Evolutionary conservation across 1,139 yeast species (phyloP).

Genomic region (Zygosaccharomyces pseudobailii): DNA sequence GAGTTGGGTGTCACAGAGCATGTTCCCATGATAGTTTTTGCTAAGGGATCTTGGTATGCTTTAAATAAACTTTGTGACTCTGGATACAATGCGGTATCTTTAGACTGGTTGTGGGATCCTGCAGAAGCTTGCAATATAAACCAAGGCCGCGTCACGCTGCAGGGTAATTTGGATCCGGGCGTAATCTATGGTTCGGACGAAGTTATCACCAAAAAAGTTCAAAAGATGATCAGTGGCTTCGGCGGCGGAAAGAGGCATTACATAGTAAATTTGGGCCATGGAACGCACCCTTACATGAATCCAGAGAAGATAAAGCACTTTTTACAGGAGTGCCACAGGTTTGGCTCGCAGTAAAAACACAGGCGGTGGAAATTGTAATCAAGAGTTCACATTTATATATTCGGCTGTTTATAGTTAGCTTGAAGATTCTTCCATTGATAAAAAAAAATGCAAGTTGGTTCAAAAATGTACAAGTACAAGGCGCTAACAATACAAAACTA

Average conservation of each 20-base stretch:
- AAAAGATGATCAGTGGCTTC: conserved; percentile 81
- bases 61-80: conserved; percentile 75
- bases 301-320: conserved; percentile 84
- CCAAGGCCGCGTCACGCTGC: conserved; percentile 76
- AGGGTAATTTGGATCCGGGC: conserved; percentile 96
- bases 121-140: conserved; percentile 77
- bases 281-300: conserved; percentile 95
- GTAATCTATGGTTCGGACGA: conserved; percentile 86
- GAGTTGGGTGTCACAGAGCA: conserved; percentile 68
- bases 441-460: neutral
- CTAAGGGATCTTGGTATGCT: conserved; percentile 98
- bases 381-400: neutral
- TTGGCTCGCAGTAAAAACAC: conserved; percentile 43
- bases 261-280: conserved; percentile 94
- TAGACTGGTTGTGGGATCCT: conserved; percentile 91
- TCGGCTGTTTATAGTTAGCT: neutral
- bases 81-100: conserved; percentile 83
- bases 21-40: conserved; percentile 85
- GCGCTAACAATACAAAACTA: neutral
- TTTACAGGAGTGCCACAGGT: conserved; percentile 79
- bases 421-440: neutral
- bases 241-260: conserved; percentile 90
- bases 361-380: neutral
- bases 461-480: neutral
- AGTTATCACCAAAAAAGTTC: conserved; percentile 71